A percentile compares a stretch with the other conserved stretches of the same genome.
phyloP scores from a whole-genome alignment of 805 yeast genomes.

The Ogataea wickerhamii region DNA sequence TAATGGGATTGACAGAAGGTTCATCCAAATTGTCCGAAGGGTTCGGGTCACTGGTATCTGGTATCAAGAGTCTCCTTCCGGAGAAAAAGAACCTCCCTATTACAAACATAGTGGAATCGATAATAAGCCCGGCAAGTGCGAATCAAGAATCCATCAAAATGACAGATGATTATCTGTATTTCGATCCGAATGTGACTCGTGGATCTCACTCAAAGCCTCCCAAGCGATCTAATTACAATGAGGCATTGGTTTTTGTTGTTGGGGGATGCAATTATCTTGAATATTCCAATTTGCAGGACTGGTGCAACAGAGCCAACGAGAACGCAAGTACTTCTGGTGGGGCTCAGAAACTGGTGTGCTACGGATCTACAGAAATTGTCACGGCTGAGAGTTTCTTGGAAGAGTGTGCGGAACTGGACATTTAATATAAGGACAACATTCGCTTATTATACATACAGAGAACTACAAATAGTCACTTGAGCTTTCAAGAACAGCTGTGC shows the following conservation, averaged over 20 bases:
- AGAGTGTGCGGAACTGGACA: constrained; percentile 60
- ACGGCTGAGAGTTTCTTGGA: constrained; percentile 66
- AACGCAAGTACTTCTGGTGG: constrained; percentile 16
- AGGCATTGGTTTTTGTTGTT: constrained; percentile 84
- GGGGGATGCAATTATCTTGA: constrained; percentile 97
- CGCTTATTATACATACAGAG: constrained; percentile 1
- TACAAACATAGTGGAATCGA: constrained; percentile 85
- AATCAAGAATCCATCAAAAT: constrained; percentile 59
- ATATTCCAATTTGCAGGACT: constrained; percentile 90
- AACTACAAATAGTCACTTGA: constrained; percentile 25
- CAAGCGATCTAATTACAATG: constrained; percentile 73
- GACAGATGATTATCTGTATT: constrained; percentile 86
- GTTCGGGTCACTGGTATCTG: constrained; percentile 82
- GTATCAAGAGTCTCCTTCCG: constrained; percentile 82
- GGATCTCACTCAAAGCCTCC: constrained; percentile 92
- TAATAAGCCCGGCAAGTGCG: constrained; percentile 76
- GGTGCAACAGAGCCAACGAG: constrained; percentile 43
- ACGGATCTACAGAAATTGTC: constrained; percentile 79
- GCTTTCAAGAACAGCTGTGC: constrained; percentile 80
- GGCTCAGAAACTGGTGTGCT: constrained; percentile 55
- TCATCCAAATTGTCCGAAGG: constrained; percentile 70
- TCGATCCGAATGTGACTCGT: constrained; percentile 81
- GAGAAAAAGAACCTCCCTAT: constrained; percentile 85
- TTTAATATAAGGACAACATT: constrained; percentile 2
- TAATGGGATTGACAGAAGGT: constrained; percentile 80